Evolutionary conservation across 129 eudicot species (phyloP).

Genomic region (Helianthus tuberosus): DNA sequence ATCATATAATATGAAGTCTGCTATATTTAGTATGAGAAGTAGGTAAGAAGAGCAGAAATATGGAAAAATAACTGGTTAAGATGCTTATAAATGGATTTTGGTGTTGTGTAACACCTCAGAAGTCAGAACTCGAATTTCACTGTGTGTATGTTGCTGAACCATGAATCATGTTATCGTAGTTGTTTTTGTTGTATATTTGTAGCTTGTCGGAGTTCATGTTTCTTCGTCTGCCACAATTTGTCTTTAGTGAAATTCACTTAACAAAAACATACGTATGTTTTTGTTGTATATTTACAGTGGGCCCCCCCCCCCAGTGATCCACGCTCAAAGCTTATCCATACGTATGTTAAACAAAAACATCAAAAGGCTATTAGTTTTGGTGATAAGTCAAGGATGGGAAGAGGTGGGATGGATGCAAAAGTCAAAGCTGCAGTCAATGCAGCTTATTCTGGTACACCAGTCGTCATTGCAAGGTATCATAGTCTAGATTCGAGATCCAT

Average conservation of each 20-base stretch:
- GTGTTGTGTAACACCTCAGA: too few relatives aligned
- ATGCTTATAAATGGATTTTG: too few relatives aligned
- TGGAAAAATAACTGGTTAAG: too few relatives aligned
- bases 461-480: conserved; percentile 76
- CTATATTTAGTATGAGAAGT: too few relatives aligned
- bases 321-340: conserved; percentile 72
- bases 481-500: background rate
- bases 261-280: too few relatives aligned
- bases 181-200: conserved; percentile 2
- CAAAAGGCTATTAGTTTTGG: conserved; percentile 76
- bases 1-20: too few relatives aligned
- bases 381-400: conserved; percentile 90
- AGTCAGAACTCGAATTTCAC: conserved; percentile 3
- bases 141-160: conserved; percentile 22
- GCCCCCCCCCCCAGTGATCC: conserved; percentile 96
- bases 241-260: background rate
- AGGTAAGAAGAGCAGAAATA: too few relatives aligned
- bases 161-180: background rate
- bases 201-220: conserved; percentile 4
- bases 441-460: conserved; percentile 83
- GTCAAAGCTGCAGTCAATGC: conserved; percentile 87
- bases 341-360: conserved; percentile 76
- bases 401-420: conserved; percentile 98
- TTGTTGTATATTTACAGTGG: too few relatives aligned
- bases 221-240: background rate